A percentile compares a stretch with the other conserved stretches of the same genome.
phyloP scores from a whole-genome alignment of 129 eudicot genomes.

The Saposhnikovia divaricata region DNA sequence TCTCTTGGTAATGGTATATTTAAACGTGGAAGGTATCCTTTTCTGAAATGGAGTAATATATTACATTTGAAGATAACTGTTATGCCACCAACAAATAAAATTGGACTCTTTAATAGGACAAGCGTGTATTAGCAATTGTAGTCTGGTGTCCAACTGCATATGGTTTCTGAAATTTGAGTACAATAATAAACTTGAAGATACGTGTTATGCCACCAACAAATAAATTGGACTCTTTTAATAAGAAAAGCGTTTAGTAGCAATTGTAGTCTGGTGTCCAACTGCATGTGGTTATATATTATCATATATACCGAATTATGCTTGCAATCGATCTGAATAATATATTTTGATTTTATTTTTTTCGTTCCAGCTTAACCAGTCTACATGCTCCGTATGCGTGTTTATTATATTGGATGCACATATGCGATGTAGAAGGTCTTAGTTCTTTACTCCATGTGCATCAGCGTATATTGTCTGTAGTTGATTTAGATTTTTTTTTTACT shows the following conservation, averaged over 20 bases:
- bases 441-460: background rate
- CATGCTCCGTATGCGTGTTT: background rate
- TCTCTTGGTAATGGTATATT: background rate
- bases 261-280: background rate
- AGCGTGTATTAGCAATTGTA: too few relatives aligned
- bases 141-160: too few relatives aligned
- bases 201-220: background rate
- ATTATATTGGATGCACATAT: background rate
- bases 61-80: too few relatives aligned
- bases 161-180: too few relatives aligned
- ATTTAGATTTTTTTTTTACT: background rate
- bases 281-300: background rate
- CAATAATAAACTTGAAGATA: background rate
- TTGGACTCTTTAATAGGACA: too few relatives aligned
- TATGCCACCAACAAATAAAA: too few relatives aligned
- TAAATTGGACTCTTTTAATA: background rate
- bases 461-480: background rate
- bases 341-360: background rate
- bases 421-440: background rate
- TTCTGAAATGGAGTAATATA: background rate
- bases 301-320: background rate
- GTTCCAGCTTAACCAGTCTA: background rate
- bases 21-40: background rate
- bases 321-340: background rate
- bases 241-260: background rate